Conservation (phyloP, 1,284 basidiomycete species). For the Papiliotrema fonsecae region DNA sequence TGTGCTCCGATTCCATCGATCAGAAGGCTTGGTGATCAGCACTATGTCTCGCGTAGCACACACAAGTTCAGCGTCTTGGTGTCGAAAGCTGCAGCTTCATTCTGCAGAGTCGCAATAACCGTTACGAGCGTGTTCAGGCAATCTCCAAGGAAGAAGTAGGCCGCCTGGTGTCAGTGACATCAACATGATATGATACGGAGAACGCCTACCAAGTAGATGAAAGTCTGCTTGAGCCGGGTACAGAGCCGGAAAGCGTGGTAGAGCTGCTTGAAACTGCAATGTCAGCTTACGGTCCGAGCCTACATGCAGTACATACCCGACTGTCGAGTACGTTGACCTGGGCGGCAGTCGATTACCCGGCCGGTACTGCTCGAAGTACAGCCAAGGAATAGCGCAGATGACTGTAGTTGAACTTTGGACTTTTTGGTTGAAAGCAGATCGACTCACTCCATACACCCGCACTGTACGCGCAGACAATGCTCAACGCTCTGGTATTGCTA, state of each 20-base stretch:
- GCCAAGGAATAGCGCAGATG: slow-evolving; percentile 70
- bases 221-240: slow-evolving; percentile 62
- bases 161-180: slow-evolving; percentile 48
- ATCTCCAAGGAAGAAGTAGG: slow-evolving; percentile 71
- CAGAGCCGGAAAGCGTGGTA: slow-evolving; percentile 64
- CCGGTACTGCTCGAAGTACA: slow-evolving; percentile 69
- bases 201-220: slow-evolving; percentile 32
- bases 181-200: slow-evolving; percentile 10
- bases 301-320: slow-evolving; percentile 50
- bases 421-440: neutral
- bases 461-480: slow-evolving; percentile 66
- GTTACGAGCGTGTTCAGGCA: slow-evolving; percentile 56
- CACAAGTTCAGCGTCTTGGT: slow-evolving; percentile 41
- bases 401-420: slow-evolving; percentile 49
- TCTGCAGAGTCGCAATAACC: slow-evolving; percentile 73
- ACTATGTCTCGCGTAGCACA: slow-evolving; percentile 52
- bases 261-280: slow-evolving; percentile 55
- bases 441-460: slow-evolving; percentile 67
- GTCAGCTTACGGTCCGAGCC: slow-evolving; percentile 54
- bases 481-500: slow-evolving; percentile 75
- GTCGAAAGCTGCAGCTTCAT: slow-evolving; percentile 54
- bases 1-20: slow-evolving; percentile 73
- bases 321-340: slow-evolving; percentile 58
- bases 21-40: slow-evolving; percentile 54
- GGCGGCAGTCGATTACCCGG: slow-evolving; percentile 67